Base-by-base conservation (phyloP, 2,329 filamentous ascomycete species). In the Sporothrix variecibatus region DNA sequence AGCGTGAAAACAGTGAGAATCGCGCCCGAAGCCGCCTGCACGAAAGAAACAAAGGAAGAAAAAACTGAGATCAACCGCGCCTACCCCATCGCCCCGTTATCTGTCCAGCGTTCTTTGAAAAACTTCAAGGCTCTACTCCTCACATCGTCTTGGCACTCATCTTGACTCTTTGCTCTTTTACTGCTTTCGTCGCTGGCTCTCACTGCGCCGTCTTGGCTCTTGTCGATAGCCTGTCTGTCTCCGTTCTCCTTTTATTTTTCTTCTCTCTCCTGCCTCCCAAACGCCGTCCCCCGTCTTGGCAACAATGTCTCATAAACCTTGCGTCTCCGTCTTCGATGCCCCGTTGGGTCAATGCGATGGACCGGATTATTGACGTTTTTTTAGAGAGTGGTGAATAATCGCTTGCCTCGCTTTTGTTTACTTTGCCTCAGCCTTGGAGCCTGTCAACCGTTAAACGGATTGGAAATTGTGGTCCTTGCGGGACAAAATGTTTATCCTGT, bases 251-350 rank as follows among this genome's bases (percentile, higher is more conserved):
- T 38, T 34, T 34, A 34, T 34, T 34, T 8, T 34, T 8, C 8
- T 8, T 8, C 8, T 34, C 34, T 34, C 34, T n/a, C 17, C 38
- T 65, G 62, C n/a, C 38, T 34, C 23, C 26, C 56, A 67, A 46
- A 43, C 60, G 60, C 60, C 31, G 12, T 9, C 28, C 58, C 26
- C 58, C 31, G 60, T 64, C 58, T 62, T 62, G 58, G 60, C 60
- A 40, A n/a, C 38, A 60, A 6, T n/a, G 31, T 23, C 20, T n/a
- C 12, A 28, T n/a, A n/a, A n/a, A 3, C 28, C 58, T 62, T 62
- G 58, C 58, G 15, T 38, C 58, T 38, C 58, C 31, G 58, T n/a
- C 17, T 17, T 38, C 17, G 15, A 2, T 6, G 31, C 58, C 56
- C 56, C 56, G 56, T 34, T 60, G 56, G 56, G 28, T 34, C 28